Base-by-base conservation (phyloP, 805 yeast genomes). In the Wickerhamiella kurtzmanii region DNA sequence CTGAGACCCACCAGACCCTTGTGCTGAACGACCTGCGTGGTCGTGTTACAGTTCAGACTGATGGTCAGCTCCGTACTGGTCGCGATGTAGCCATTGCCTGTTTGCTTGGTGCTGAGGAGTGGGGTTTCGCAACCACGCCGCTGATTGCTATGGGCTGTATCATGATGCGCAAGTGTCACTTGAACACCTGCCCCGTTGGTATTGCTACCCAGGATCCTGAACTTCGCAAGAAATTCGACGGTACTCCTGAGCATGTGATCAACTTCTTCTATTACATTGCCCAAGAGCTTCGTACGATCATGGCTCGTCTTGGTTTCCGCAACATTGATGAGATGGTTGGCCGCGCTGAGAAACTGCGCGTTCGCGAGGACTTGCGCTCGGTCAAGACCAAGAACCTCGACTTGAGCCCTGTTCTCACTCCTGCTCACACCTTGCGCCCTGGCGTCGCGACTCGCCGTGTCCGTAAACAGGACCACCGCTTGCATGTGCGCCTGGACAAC, bases 261-360 rank as follows among this genome's bases (percentile, higher is more conserved):
- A 89, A 89, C 74, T 92, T 89, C 74, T 92, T 92, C 75, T 89
- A 82, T 72, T 92, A 88, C 69, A 73, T 89, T 64, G 80, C 96
- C 48, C 85, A 87, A 59, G 98, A 89, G 68, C 76, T 92, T 62
- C 77, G 98, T 63, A 76, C 73, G 49, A 81, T 84, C 59, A 89
- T 89, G 98, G 96, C 98, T 39, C 76, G 79, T 61, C 77, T 89
- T 53, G 98, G 98, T 48, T 92, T 81, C 79, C 77, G 97, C 63
- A 85, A 95, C 46, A 77, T 89, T 63, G 89, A 86, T 64, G 98
- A 92, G 72, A 89, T 89, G 98, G 88, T 89, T 58, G 98, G 98
- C 60, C 87, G 82, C 64, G 86, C 97, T 44, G 98, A 89, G 70
- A 84, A 79, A 66, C 76, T 89, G 61, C 73, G 68, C 59, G 92